Evolutionary conservation across 768 basidiomycete genomes (phyloP).

Genomic region (Cystofilobasidium ferigula): DNA sequence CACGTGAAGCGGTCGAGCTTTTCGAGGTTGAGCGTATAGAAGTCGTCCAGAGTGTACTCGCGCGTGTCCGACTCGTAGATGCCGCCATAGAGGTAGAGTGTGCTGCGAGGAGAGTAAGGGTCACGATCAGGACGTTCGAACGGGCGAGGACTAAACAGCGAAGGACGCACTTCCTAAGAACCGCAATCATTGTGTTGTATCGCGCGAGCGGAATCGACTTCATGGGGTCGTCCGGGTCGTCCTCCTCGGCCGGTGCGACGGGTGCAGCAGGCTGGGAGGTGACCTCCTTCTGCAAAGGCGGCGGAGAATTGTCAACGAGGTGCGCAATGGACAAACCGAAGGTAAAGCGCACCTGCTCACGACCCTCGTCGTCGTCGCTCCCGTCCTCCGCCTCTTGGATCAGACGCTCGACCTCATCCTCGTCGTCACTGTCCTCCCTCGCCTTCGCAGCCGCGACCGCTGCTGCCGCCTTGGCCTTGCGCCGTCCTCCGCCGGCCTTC

Average conservation of each 20-base stretch:
- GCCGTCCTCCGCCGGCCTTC: constrained; percentile 41
- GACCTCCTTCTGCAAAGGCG: constrained; percentile 10
- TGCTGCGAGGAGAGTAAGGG: not conserved
- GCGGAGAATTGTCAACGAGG: no score
- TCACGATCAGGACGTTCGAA: constrained; percentile 1
- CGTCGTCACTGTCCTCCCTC: constrained; percentile 26
- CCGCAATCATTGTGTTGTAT: constrained; percentile 81
- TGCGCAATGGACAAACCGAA: no score
- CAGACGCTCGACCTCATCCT: constrained; percentile 31
- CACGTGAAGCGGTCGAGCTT: constrained; percentile 71
- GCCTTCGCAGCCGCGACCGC: constrained; percentile 17
- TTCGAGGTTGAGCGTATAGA: constrained; percentile 65
- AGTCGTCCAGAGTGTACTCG: constrained; percentile 85
- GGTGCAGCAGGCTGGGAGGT: no score
- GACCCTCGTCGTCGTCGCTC: constrained; percentile 19
- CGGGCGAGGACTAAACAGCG: constrained; percentile 38
- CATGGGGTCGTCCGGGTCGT: constrained; percentile 57
- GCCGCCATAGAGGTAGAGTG: constrained; percentile 55
- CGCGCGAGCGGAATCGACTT: constrained; percentile 56
- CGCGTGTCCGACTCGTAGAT: constrained; percentile 63
- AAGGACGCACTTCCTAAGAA: constrained; percentile 50
- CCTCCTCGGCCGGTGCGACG: constrained; percentile 31
- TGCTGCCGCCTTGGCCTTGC: constrained; percentile 42
- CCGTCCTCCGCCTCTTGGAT: constrained; percentile 32
- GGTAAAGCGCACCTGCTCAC: not conserved